Conservation (phyloP, 176 grass and related monocot genomes). For the Raddia distichophylla region DNA sequence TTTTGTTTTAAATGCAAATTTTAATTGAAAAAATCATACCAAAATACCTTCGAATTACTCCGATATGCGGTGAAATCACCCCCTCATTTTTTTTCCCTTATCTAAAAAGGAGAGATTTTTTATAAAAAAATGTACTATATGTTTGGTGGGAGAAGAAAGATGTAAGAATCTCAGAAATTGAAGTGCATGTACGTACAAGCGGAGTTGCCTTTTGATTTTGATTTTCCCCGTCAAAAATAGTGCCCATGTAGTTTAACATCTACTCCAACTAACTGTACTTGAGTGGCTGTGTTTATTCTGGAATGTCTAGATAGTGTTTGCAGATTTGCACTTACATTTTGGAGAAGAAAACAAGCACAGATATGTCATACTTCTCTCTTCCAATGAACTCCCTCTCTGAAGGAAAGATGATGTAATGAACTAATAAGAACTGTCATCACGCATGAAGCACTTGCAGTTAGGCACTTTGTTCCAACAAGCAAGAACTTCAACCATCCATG, state of each 20-base stretch:
- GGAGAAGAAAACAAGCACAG: neutral
- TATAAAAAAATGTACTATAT: too few species aligned
- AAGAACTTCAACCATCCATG: neutral
- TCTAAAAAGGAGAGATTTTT: too few species aligned
- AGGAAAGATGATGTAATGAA: neutral
- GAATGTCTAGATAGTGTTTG: constrained; percentile 1
- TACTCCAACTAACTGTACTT: neutral
- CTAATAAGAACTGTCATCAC: neutral
- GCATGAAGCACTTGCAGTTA: neutral
- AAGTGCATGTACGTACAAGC: too few species aligned
- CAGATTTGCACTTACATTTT: neutral
- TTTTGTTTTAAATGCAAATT: too few species aligned
- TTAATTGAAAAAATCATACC: too few species aligned
- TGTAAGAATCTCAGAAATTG: too few species aligned
- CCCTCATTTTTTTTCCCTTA: too few species aligned
- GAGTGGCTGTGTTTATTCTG: neutral
- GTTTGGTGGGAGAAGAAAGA: too few species aligned
- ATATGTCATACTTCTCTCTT: neutral
- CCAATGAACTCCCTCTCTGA: neutral
- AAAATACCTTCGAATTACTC: too few species aligned
- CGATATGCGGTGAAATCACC: too few species aligned
- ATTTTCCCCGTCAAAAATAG: too few species aligned
- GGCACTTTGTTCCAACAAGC: constrained; percentile 14
- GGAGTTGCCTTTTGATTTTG: too few species aligned
- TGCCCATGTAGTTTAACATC: neutral